Base-by-base conservation (phyloP, 129 eudicot genomes). In the Oenanthe sinensis region DNA sequence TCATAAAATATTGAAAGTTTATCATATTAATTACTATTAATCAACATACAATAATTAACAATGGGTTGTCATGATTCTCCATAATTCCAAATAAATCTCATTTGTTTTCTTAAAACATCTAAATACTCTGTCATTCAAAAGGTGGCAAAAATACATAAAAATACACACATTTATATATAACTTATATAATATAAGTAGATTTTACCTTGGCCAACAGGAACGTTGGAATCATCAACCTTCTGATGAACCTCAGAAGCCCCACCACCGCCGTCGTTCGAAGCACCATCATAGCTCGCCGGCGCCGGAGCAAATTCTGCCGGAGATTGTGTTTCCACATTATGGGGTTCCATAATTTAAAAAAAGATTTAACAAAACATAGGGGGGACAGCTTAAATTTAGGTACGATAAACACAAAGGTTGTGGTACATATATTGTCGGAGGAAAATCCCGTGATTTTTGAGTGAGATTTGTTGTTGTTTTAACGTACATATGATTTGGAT, bases 181-280 rank as follows among this genome's bases (percentile, higher is more conserved):
- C n/a, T n/a, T n/a, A n/a, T n/a, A n/a, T n/a, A n/a, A n/a, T n/a
- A n/a, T 50, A 7, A 19, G 79, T 68, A 75, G 24, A 40, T 1
- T 62, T 48, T 83, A 85, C 87, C 83, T 82, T 84, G 83, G 60
- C 70, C 80, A 2, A 79, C 78, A 30, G 72, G 58, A 65, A 90
- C 81, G 68, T 83, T 81, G 77, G 86, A 11, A 37, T 89, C 90
- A 39, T 68, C 80, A 8, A 54, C 70, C 50, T 69, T 79, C 8
- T 83, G 83, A 5, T 80, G 76, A 48, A 75, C 81, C 24, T 77
- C 85, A 16, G 84, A 48, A 75, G 82, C 81, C 78, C 81, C 87
- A 78, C 79, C 75, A n/a, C 74, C 80, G 22, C 73, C 90, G 33
- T 71, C 81, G 77, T 36, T 71, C 0, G 86, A 81, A 54, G 79